Base-by-base conservation (phyloP, 208 protist species). In the Crithidia bombi region DNA sequence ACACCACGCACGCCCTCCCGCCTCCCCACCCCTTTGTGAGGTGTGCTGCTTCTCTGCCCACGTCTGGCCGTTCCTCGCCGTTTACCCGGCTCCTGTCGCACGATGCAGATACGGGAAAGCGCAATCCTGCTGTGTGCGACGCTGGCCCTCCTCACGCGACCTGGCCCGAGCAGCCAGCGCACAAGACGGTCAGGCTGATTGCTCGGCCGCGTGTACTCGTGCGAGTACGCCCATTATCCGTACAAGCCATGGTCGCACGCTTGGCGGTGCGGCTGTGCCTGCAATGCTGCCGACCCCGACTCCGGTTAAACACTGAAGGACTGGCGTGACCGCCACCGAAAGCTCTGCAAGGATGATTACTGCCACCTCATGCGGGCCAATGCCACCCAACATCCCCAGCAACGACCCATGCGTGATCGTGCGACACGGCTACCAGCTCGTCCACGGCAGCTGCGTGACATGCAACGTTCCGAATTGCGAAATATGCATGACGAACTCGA, bases 341-440 rank as follows among this genome's bases (percentile, higher is more conserved):
- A n/a, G n/a, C n/a, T n/a, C n/a, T n/a, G n/a, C n/a, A n/a, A n/a
- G n/a, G n/a, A n/a, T n/a, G n/a, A n/a, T n/a, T n/a, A n/a, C n/a
- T n/a, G n/a, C n/a, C n/a, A n/a, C n/a, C n/a, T n/a, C n/a, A n/a
- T n/a, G n/a, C n/a, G n/a, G n/a, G n/a, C n/a, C n/a, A n/a, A n/a
- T n/a, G n/a, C n/a, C n/a, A n/a, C n/a, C n/a, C n/a, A n/a, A n/a
- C n/a, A n/a, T n/a, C n/a, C n/a, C 38, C 38, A 41, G 14, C 38
- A 41, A 41, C 38, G 14, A 41, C 38, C 6, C 38, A 41, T 41
- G 10, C 38, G 14, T 41, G 10, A 15, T 6, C 44, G 7, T 49
- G 44, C 44, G 7, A 49, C 44, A 49, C 49, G 49, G 25, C 49
- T 54, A 54, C 49, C 49, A 54, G 25, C 49, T 55, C 61, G 9